Base-by-base conservation (phyloP, 176 grass and related monocot genomes). In the Juncus inflexus region DNA sequence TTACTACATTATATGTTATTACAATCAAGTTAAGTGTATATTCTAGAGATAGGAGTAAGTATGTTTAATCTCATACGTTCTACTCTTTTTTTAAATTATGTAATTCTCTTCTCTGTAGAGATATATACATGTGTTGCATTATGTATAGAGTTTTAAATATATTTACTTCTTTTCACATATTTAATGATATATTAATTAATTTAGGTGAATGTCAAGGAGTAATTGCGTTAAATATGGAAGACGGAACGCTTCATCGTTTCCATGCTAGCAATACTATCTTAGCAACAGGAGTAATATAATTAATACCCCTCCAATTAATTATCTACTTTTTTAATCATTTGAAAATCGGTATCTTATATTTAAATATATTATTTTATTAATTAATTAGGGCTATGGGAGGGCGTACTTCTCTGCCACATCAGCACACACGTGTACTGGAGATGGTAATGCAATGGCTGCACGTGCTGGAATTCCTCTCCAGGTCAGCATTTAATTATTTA, bases 191-290 rank as follows among this genome's bases (percentile, higher is more conserved):
- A 76, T 59, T 49, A 28, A 28, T 73, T 75, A 36, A 62, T 81
- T 55, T 67, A 96, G 91, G 87, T 19, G 65, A 65, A 6, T 96
- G 91, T 56, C 84, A 83, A 54, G 91, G 91, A 52, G 79, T 96
- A 35, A 88, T 96, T 88, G 91, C 91, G 51, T 87, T 96, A 60
- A 96, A 96, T 78, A 96, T 96, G 91, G 91, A 96, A 72, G 91
- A 96, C 76, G 84, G 87, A 54, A 96, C 91, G 49, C 84, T 96
- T 90, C 91, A 90, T 69, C 84, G 87, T 50, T 96, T 96, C 81
- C 77, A 73, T 81, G 42, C 87, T 60, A 60, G 62, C 8, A 96
- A 96, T 66, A 96, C 91, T 80, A 85, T 96, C 81, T 71, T 96
- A 16, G 91, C 91, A 47, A 96, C 91, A 55, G 87, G 91, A 68